phyloP scores from a whole-genome alignment of 1,139 yeast genomes.

The Taphrina communis region DNA sequence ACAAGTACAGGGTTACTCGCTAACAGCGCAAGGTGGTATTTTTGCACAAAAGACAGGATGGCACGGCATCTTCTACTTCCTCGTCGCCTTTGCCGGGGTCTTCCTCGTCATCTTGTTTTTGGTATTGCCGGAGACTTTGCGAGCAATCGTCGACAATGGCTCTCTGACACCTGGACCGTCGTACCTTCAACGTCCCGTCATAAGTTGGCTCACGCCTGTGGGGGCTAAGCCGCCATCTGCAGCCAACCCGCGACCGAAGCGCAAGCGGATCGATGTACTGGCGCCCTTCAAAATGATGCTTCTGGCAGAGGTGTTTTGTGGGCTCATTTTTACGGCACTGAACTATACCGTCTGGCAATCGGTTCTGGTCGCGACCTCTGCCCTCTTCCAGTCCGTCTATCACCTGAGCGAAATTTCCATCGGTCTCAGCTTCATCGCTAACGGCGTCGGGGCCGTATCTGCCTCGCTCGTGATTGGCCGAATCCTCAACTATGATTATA shows the following conservation, averaged over 20 bases:
- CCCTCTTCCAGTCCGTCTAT: slow-evolving; percentile 59
- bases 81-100: slow-evolving; percentile 66
- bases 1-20: not conserved
- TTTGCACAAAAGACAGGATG: slow-evolving; percentile 66
- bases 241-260: slow-evolving; percentile 28
- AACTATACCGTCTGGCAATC: slow-evolving; percentile 74
- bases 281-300: slow-evolving; percentile 42
- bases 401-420: slow-evolving; percentile 60
- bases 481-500: slow-evolving; percentile 51
- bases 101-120: slow-evolving; percentile 50
- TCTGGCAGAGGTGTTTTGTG: slow-evolving; percentile 52
- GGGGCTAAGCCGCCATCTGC: slow-evolving; percentile 5
- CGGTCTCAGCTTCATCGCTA: slow-evolving; percentile 63
- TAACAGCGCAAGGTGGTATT: slow-evolving; percentile 63
- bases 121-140: slow-evolving; percentile 71
- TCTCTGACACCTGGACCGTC: slow-evolving; percentile 48
- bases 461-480: slow-evolving; percentile 53
- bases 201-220: slow-evolving; percentile 14
- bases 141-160: slow-evolving; percentile 72
- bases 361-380: slow-evolving; percentile 67
- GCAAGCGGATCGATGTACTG: slow-evolving; percentile 37
- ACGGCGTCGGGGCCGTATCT: slow-evolving; percentile 53
- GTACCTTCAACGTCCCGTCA: slow-evolving; percentile 16
- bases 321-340: slow-evolving; percentile 62
- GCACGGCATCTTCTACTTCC: slow-evolving; percentile 78